Base-by-base conservation (phyloP, 1,284 basidiomycete species). In the Heterobasidion irregulare region DNA sequence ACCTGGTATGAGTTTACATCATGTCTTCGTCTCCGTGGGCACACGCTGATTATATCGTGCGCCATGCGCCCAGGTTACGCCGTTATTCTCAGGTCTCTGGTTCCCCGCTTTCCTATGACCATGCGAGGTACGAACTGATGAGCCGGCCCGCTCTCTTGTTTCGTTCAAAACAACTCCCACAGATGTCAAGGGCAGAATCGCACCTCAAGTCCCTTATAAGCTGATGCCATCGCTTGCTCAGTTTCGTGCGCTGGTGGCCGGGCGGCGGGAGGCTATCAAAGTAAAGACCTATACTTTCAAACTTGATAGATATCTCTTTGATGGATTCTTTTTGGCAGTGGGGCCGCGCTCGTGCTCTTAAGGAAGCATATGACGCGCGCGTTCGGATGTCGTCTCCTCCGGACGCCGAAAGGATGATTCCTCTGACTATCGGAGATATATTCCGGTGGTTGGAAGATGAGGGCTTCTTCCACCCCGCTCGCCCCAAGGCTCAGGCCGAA, bases 211-310 rank as follows among this genome's bases (percentile, higher is more conserved):
- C 8, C 75, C 82, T 1, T 88, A 86, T 61, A 78, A 68, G 57
- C 65, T 86, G n/a, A 77, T 76, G 3, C 53, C 76, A 5, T 73
- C 70, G 7, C 68, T 70, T 1, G 59, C 70, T 8, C 74, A 82
- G 35, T 74, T 84, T 32, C 70, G 71, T 18, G 65, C 63, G 19
- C 68, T 86, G 18, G 65, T 80, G 15, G 64, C 72, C 48, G 86
- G 86, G 33, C 77, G 84, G 54, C 74, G 81, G 55, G 86, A 87
- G 66, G 83, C 86, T 1, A 81, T 88, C 9, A 84, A 89, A 72
- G 86, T 86, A 54, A 56, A 75, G 6, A 26, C 33, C 52, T 44
- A 44, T 44, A 26, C 19, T 19, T 8, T 41, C 34, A 35, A 12
- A 54, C 46, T 44, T 26, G 26, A 26, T 5, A 26, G 26, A 26